Base-by-base conservation (phyloP, 2,329 filamentous ascomycete genomes). In the Conoideocrella luteorostrata region DNA sequence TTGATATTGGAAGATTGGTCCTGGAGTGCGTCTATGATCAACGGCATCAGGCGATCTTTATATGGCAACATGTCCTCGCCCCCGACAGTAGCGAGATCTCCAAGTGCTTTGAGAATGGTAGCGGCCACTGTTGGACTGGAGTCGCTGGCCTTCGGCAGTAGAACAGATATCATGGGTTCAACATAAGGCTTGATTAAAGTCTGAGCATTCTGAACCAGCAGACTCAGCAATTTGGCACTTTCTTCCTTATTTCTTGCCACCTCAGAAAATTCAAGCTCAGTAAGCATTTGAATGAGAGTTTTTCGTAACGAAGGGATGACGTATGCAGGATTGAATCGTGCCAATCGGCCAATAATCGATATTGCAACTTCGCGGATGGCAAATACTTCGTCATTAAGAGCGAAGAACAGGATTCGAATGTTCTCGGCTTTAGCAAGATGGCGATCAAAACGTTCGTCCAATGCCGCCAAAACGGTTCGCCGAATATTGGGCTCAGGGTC, bases 391-490 rank as follows among this genome's bases (percentile, higher is more conserved):
- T 99, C 93, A 53, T 98, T 96, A 13, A 98, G 76, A 1, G 93
- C 91, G 47, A 97, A 84, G 65, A 99, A 97, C 1, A 98, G 69
- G 12, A 90, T 95, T 17, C 94, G 82, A 38, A 98, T 94, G 58
- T 98, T 98, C 62, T 98, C 91, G 1, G 94, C 90, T 62, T 96
- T 95, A 33, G 89, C 89, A n/a, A 99, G 74, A 61, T 98, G 93
- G 37, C 88, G 84, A 60, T 98, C 93, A 57, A 99, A 99, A 41
- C 93, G 86, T 51, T 87, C 82, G 61, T 97, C 93, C 9, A 99
- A 75, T 15, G 93, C 93, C 39, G 84, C 81, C 18, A 98, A 75
- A 3, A 98, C 91, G 0, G 88, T 95, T 55, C 82, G 78, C 47
- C 93, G 82, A 50, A 98, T 99, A 52, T 86, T 86, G 12, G 89